Conservation (phyloP, 225 moss, liverwort and hornwort genomes). For the Rhytidiadelphus loreus region DNA sequence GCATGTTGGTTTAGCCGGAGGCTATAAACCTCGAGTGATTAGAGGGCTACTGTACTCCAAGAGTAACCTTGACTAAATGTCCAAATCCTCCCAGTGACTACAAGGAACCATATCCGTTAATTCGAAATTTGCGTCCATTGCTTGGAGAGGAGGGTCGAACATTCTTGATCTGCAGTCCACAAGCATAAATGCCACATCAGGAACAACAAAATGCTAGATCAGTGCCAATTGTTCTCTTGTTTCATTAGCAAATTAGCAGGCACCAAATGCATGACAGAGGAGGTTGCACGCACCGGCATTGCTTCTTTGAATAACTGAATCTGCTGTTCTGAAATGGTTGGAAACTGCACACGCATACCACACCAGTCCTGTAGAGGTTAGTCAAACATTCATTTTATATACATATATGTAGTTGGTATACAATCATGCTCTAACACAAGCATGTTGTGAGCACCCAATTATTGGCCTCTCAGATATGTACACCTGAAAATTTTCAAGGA, state of each 20-base stretch:
- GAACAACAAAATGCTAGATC: neutral
- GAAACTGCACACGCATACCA: conserved; percentile 2
- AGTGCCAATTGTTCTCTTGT: neutral
- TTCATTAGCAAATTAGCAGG: neutral
- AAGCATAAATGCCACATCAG: neutral
- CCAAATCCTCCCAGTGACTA: too few species aligned
- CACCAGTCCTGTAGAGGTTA: neutral
- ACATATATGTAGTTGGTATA: too few species aligned
- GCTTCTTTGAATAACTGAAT: conserved; percentile 5
- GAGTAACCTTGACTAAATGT: neutral
- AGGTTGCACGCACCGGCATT: neutral
- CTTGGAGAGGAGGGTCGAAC: neutral
- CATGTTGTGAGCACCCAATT: neutral
- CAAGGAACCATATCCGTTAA: neutral
- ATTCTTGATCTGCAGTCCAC: neutral
- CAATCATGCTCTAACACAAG: neutral
- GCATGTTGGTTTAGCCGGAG: neutral
- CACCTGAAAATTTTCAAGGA: too few species aligned
- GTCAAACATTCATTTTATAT: neutral
- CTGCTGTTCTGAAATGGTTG: conserved; percentile 10
- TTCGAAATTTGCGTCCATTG: neutral
- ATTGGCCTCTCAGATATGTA: neutral
- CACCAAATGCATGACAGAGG: neutral
- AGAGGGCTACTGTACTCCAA: neutral
- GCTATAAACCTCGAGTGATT: neutral